Base-by-base conservation (phyloP, 371 early-diverging fungal genomes). In the Lichtheimia ramosa region DNA sequence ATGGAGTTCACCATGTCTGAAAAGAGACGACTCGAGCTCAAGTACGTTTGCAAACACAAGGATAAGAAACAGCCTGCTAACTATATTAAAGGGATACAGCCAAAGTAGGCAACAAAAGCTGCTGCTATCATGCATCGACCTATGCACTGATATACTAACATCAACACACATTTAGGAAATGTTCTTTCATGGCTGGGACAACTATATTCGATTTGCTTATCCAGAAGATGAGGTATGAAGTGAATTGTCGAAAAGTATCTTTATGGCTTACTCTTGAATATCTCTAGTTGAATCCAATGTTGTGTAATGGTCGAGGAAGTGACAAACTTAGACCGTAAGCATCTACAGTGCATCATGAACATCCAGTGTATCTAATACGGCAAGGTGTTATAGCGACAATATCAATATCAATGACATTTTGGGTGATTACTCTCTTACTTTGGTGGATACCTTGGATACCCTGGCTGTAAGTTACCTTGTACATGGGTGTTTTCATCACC, bases 361-460 rank as follows among this genome's bases (percentile, higher is more conserved):
- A 15, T 16, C 13, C 5, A 16, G 48, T 34, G 16, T 8, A 6
- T 61, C 25, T 34, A 27, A 46, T 59, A 20, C 23, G 6, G 20
- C 55, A 23, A 5, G 23, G 8, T 63, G 8, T 63, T 6, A 42
- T 62, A 85, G 83, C 6, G 51, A 69, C 18, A 85, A 88, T 54
- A 83, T 83, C 55, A 77, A 86, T 61, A 65, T 90, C 46, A 96
- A 96, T 65, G 98, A 97, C 68, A 94, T 96, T 3, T 71, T 96
- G 28, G 98, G 97, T 3, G 92, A 95, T 77, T 96, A 86, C 68
- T 88, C 92, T 0, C 73, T 96, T 39, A 97, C 98, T 7, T 71
- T 98, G 39, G 85, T 98, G 3, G 98, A 98, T 70, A 82, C 89
- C 0, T 73, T 97, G 14, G 97, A 97, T 63, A 89, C 93, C 5